Evolutionary conservation across 2,329 filamentous ascomycete genomes (phyloP).

Genomic region (Blastomyces percursus): DNA sequence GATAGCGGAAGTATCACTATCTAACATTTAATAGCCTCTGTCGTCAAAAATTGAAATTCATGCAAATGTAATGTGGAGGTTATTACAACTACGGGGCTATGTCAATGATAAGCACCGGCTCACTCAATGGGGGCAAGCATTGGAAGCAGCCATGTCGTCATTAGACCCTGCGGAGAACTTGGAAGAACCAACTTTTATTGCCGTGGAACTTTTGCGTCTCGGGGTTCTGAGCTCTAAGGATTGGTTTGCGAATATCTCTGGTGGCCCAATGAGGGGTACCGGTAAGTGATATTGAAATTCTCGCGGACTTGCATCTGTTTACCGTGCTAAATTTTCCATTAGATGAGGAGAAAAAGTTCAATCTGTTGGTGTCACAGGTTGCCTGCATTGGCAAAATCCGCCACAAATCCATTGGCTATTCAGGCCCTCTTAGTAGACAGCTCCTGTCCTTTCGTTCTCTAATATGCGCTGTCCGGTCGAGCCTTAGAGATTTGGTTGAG

Average conservation of each 20-base stretch:
- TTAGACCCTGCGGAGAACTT: constrained; percentile 49
- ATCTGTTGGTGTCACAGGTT: constrained; percentile 74
- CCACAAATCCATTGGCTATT: constrained; percentile 81
- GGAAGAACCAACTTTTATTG: constrained; percentile 70
- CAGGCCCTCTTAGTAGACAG: constrained; percentile 83
- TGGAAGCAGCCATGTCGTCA: constrained; percentile 57
- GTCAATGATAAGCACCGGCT: constrained; percentile 66
- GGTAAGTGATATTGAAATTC: constrained; percentile 23
- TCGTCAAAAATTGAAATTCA: constrained; percentile 60
- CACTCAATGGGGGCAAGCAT: constrained; percentile 71
- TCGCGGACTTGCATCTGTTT: background rate
- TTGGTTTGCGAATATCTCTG: constrained; percentile 48
- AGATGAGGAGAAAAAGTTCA: constrained; percentile 65
- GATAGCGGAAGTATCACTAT: constrained; percentile 4
- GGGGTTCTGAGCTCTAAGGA: constrained; percentile 64
- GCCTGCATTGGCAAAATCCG: constrained; percentile 71
- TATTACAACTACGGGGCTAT: constrained; percentile 81
- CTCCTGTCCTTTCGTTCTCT: constrained; percentile 78
- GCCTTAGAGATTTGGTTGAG: constrained; percentile 73
- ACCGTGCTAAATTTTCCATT: constrained; percentile 24
- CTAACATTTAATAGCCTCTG: constrained; percentile 29
- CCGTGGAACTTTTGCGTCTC: constrained; percentile 72
- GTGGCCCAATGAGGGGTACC: constrained; percentile 48
- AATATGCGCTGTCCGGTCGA: constrained; percentile 64
- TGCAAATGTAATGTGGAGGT: constrained; percentile 72